Evolutionary conservation across 192 early-diverging fungal species (phyloP), one percentile per base, ranked within the genome.

Genomic region (Chytriomyces sp.): DNA sequence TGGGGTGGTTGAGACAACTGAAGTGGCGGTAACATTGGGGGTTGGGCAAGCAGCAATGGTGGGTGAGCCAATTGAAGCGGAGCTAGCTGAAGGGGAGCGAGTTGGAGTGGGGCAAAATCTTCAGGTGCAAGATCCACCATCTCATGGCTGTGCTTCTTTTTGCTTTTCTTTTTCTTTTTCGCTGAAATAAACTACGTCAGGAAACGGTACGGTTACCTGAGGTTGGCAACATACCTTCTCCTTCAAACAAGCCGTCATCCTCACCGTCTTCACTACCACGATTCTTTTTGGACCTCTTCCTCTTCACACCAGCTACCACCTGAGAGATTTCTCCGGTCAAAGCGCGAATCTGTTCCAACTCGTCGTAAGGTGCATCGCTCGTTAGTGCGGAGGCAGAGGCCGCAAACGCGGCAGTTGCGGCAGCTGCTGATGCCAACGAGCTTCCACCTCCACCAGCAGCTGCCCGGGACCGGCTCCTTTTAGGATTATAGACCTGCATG

Each of bases 101-200:
- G 26, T 36, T 56, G 52, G 1, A 14, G 5, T 26, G 5, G 14
- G 19, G 28, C 14, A 53, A 33, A 17, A 40, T n/a, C 69, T 33
- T 32, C 58, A 12, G 41, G 22, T 26, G 8, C 69, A 40, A n/a
- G 17, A 8, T n/a, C n/a, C n/a, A n/a, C n/a, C n/a, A n/a, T n/a
- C n/a, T 67, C 73, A 31, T 78, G 49, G 37, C 33, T 34, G 39
- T 78, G 75, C 39, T 74, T 66, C 49, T 75, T 69, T 38, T 77
- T 77, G 31, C 75, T 30, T 44, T 75, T 77, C 59, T 81, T 81
- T 28, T 74, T 67, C 39, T 81, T 73, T 49, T 70, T 75, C 7
- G 25, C 72, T 41, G 66, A 17, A 36, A 28, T 31, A 33, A 38
- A 39, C 5, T 31, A 3, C 0, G 39, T 57, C 3, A 26, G 30